Percentiles rank a stretch among this genome's conserved stretches.
These are phyloP conservation scores for Pythium scleroteichum DNA, from an alignment of 352 stramenopile genomes.

Conservation along the genomic window DNA sequence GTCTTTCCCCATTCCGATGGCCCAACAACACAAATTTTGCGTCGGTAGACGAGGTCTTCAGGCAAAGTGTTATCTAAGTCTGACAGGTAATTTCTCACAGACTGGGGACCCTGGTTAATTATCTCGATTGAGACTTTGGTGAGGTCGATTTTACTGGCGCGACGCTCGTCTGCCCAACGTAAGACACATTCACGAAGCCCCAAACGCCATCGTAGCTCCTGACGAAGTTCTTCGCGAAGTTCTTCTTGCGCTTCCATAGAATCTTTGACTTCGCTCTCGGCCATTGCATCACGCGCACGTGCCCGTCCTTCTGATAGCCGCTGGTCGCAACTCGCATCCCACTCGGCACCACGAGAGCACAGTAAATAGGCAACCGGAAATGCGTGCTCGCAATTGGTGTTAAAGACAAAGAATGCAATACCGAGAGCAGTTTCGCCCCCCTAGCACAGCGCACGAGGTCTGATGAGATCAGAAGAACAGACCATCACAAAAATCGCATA, in stretches of 20 bases:
- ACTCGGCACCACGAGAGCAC: constrained; percentile 13
- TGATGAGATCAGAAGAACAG: no score
- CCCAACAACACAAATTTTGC: constrained; percentile 37
- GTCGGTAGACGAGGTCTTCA: constrained; percentile 22
- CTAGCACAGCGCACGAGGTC: no score
- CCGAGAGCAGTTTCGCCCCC: constrained; percentile 16
- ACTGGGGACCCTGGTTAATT: constrained; percentile 16
- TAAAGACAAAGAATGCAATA: constrained; percentile 22
- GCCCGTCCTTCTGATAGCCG: constrained; percentile 6
- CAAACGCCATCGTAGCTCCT: constrained; percentile 18
- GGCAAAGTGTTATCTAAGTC: constrained; percentile 9
- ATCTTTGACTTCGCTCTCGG: constrained; percentile 4
- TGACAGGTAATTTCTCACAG: constrained; percentile 24
- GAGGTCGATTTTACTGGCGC: constrained; percentile 11
- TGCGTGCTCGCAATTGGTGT: constrained; percentile 17
- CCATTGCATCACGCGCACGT: constrained; percentile 5
- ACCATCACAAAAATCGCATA: no score
- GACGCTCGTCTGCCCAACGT: constrained; percentile 7
- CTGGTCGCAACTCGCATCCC: constrained; percentile 23
- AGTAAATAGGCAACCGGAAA: constrained; percentile 13
- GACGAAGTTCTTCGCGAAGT: constrained; percentile 4
- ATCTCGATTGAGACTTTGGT: constrained; percentile 21
- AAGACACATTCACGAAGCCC: constrained; percentile 17
- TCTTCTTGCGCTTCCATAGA: constrained; percentile 8
- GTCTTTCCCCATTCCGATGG: constrained; percentile 38